Conservation (phyloP, 2,329 filamentous ascomycete genomes). For the Alternaria brassicicola region DNA sequence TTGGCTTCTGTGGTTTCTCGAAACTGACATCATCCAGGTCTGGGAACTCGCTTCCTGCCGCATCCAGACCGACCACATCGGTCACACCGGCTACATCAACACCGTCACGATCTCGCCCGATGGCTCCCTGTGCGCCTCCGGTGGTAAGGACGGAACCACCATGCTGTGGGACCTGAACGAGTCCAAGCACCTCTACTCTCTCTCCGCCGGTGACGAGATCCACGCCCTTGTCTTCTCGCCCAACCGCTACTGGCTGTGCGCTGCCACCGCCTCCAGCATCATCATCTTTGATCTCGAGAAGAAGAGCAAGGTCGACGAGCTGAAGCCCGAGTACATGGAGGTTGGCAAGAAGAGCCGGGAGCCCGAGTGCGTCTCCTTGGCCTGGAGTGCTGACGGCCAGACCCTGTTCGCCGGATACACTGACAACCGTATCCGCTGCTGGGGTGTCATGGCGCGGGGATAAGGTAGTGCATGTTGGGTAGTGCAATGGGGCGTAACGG, state of each 20-base stretch:
- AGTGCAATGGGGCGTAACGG: conserved; percentile 35
- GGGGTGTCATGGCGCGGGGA: conserved; percentile 52
- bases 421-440: conserved; percentile 76
- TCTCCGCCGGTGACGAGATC: conserved; percentile 99
- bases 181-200: conserved; percentile 99
- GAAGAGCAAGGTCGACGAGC: conserved; percentile 99
- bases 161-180: conserved; percentile 99
- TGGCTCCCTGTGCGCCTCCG: conserved; percentile 97
- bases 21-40: conserved; percentile 67
- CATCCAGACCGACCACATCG: conserved; percentile 99
- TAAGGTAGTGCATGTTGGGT: conserved; percentile 39
- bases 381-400: conserved; percentile 98
- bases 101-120: conserved; percentile 99
- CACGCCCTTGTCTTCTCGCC: conserved; percentile 99
- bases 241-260: conserved; percentile 99
- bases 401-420: conserved; percentile 99
- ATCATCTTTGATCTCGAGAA: conserved; percentile 99
- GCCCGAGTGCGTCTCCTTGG: conserved; percentile 96
- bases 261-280: conserved; percentile 95
- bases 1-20: neutral
- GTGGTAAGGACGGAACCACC: conserved; percentile 99
- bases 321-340: conserved; percentile 96
- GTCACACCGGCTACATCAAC: conserved; percentile 99
- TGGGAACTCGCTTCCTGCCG: conserved; percentile 99
- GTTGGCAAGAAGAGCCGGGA: conserved; percentile 99